Evolutionary conservation across 768 basidiomycete genomes (phyloP).

Genomic region (Naganishia friedmannii): DNA sequence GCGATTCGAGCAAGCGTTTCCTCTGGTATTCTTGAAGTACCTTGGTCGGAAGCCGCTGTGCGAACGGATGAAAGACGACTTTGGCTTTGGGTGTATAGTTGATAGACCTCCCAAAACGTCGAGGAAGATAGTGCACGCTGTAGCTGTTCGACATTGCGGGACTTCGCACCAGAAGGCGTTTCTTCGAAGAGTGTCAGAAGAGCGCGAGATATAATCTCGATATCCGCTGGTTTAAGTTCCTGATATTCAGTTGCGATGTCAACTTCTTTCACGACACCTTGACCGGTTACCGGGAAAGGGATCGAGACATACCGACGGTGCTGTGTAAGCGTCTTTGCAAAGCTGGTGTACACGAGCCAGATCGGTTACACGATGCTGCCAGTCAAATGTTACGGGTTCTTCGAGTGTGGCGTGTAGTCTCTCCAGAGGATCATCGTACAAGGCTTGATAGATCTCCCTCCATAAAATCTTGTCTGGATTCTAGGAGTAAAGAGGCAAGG

Average conservation of each 20-base stretch:
- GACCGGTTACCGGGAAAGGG: conserved; percentile 24
- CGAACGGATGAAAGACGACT: neutral
- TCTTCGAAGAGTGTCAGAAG: conserved; percentile 3
- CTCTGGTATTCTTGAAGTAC: neutral
- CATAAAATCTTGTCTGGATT: conserved; percentile 44
- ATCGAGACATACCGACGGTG: conserved; percentile 30
- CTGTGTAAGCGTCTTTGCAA: conserved; percentile 34
- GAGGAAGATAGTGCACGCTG: conserved; percentile 13
- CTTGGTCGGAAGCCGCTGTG: neutral
- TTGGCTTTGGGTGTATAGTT: conserved; percentile 5
- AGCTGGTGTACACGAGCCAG: conserved; percentile 39
- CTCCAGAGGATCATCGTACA: conserved; percentile 43
- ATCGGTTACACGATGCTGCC: conserved; percentile 40
- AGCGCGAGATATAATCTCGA: neutral
- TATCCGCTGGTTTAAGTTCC: neutral
- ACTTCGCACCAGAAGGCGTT: neutral
- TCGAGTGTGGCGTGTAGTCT: conserved; percentile 25
- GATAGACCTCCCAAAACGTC: conserved; percentile 16
- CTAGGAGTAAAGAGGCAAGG: conserved; percentile 16
- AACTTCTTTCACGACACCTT: neutral
- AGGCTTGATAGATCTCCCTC: conserved; percentile 40
- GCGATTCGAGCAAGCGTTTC: conserved; percentile 23
- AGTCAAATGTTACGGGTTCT: conserved; percentile 31
- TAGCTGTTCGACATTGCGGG: conserved; percentile 4
- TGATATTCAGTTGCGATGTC: neutral